Percentiles rank a stretch among this genome's conserved stretches.
Conservation (phyloP, 1,284 basidiomycete species). For the Moesziomyces aphidis region DNA sequence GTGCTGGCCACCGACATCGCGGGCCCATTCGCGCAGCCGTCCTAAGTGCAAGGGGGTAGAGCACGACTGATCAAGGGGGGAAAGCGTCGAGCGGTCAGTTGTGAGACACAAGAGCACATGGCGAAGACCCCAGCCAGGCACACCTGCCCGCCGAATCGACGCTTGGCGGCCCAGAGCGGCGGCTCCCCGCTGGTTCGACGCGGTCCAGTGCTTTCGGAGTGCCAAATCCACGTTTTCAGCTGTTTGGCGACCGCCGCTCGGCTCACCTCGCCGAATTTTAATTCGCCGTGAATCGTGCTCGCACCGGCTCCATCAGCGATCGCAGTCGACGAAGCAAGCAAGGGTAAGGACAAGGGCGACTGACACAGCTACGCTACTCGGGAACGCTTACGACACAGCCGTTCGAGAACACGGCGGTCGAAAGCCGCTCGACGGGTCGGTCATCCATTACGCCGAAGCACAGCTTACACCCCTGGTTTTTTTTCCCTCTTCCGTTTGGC, state of each 20-base stretch:
- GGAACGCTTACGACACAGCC: not conserved
- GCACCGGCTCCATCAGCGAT: too few relatives aligned
- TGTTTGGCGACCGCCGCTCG: not conserved
- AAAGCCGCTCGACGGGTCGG: not conserved
- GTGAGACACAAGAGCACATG: not conserved
- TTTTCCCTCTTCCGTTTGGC: not conserved
- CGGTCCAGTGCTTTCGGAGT: not conserved
- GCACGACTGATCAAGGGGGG: not conserved
- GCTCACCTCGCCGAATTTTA: not conserved
- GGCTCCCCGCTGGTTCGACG: not conserved
- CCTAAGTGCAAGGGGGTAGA: not conserved
- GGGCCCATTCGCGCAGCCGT: too few relatives aligned
- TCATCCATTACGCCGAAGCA: not conserved
- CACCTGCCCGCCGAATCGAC: too few relatives aligned
- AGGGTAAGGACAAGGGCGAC: too few relatives aligned
- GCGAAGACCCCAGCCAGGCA: not conserved
- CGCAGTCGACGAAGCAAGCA: too few relatives aligned
- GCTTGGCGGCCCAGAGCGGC: not conserved
- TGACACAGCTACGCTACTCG: too few relatives aligned
- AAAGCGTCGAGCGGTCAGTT: not conserved
- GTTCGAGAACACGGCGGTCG: not conserved
- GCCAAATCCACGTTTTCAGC: not conserved
- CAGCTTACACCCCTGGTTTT: not conserved
- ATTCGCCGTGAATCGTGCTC: not conserved
- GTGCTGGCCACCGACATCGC: too few relatives aligned